Conservation (phyloP, 169 alveolate genomes). For the Plasmodium relictum region DNA sequence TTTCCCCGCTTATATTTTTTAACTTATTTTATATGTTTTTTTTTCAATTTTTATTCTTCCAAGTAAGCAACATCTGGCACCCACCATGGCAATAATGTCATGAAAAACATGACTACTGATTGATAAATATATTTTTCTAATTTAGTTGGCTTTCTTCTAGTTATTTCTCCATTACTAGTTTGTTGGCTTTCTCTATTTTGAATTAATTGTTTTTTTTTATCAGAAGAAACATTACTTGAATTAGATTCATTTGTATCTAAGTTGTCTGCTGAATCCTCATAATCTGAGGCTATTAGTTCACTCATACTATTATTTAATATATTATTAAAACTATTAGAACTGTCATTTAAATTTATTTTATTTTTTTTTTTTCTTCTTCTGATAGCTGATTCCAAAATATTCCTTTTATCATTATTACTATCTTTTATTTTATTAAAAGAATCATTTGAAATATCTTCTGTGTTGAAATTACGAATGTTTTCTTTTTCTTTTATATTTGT, state of each 20-base stretch:
- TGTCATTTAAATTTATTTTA: constrained; percentile 19
- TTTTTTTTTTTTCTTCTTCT: constrained; percentile 33
- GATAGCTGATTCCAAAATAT: constrained; percentile 1
- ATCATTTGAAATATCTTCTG: not conserved
- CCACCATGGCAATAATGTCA: constrained; percentile 89
- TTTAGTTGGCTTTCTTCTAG: constrained; percentile 74
- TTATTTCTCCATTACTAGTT: not conserved
- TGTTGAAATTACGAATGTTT: not conserved
- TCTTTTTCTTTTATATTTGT: constrained; percentile 4
- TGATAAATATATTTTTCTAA: constrained; percentile 82
- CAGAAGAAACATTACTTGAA: not conserved
- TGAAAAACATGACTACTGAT: constrained; percentile 79
- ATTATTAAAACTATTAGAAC: constrained; percentile 28
- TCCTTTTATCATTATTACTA: constrained; percentile 6
- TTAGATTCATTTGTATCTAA: constrained; percentile 20
- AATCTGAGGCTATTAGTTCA: constrained; percentile 42
- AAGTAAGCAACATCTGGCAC: constrained; percentile 85
- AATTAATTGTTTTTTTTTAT: not conserved
- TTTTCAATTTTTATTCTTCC: constrained; percentile 71
- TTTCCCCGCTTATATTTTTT: not conserved
- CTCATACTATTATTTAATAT: constrained; percentile 35
- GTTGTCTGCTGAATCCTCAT: constrained; percentile 1
- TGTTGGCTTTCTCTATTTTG: constrained; percentile 17
- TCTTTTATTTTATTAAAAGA: not conserved
- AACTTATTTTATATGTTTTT: constrained; percentile 1